These are phyloP conservation scores for Gastrodia elata DNA, from an alignment of 106 monocot genomes.

Conservation along the genomic window DNA sequence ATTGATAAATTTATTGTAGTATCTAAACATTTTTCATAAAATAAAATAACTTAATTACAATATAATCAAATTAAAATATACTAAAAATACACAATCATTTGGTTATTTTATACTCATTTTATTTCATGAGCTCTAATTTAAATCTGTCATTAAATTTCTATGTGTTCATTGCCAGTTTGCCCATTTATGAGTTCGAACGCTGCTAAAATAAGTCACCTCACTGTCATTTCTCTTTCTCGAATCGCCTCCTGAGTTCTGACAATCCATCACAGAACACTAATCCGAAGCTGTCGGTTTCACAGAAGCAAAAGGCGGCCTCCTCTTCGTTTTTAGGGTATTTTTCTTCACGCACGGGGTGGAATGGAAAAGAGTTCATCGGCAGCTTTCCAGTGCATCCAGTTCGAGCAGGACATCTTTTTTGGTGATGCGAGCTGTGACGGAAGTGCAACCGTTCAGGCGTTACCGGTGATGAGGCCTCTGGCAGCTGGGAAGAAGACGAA, in stretches of 20 bases:
- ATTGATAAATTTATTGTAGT: no score
- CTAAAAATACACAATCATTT: no score
- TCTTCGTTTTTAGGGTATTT: background rate
- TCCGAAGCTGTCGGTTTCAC: background rate
- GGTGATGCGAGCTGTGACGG: background rate
- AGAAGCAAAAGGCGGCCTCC: background rate
- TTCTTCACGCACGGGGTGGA: background rate
- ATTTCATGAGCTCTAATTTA: no score
- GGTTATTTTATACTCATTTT: no score
- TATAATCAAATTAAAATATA: no score
- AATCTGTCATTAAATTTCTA: no score
- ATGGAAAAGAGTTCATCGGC: constrained; percentile 15
- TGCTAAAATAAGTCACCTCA: background rate
- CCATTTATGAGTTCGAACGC: background rate
- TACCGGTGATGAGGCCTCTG: constrained; percentile 1
- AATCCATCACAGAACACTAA: background rate
- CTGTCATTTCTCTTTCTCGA: background rate
- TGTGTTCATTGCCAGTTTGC: background rate
- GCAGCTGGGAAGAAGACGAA: constrained; percentile 14
- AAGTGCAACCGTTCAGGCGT: background rate
- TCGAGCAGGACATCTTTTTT: constrained; percentile 11
- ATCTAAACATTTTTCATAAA: no score
- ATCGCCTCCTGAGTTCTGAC: background rate
- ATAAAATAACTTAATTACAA: no score
- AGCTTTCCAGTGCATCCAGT: constrained; percentile 7